phyloP scores from a whole-genome alignment of 1,284 basidiomycete genomes.

The Coniophora puteana region DNA sequence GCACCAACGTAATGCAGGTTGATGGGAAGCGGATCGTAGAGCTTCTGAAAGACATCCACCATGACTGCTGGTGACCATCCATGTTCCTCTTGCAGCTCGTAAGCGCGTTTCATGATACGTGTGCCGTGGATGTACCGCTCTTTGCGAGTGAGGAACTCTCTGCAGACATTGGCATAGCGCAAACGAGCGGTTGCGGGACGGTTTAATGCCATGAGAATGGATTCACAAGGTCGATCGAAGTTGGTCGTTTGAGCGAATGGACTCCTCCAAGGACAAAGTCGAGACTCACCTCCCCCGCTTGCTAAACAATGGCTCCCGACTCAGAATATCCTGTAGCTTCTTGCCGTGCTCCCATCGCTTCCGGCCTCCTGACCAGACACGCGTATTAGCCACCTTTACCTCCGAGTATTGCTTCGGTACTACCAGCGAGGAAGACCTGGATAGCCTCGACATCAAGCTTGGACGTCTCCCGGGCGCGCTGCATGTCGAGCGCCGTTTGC shows the following conservation, averaged over 20 bases:
- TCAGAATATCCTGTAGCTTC: constrained; percentile 46
- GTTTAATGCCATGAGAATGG: too few relatives aligned
- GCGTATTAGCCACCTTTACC: constrained; percentile 1
- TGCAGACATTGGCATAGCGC: too few relatives aligned
- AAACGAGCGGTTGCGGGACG: too few relatives aligned
- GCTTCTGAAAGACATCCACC: constrained; percentile 35
- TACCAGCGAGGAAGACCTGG: constrained; percentile 50
- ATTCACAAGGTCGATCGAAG: too few relatives aligned
- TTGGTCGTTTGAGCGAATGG: constrained; percentile 19
- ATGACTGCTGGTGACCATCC: constrained; percentile 50
- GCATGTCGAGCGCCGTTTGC: constrained; percentile 52
- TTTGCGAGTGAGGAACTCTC: constrained; percentile 48
- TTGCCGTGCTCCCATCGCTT: constrained; percentile 45
- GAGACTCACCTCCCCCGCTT: constrained; percentile 49
- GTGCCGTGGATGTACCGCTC: constrained; percentile 48
- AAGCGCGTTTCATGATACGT: constrained; percentile 49
- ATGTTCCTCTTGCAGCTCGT: constrained; percentile 51
- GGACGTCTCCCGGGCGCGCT: constrained; percentile 36
- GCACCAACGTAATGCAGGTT: constrained; percentile 54
- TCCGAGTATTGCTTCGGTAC: background rate
- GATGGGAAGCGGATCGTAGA: constrained; percentile 54
- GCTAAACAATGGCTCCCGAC: constrained; percentile 59
- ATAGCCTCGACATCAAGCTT: constrained; percentile 38
- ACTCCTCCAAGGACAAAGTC: constrained; percentile 19
- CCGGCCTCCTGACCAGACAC: constrained; percentile 37